Evolutionary conservation across 352 stramenopile genomes (phyloP), one percentile per base, ranked within the genome.

Genomic region (Globisporangium alternatum): DNA sequence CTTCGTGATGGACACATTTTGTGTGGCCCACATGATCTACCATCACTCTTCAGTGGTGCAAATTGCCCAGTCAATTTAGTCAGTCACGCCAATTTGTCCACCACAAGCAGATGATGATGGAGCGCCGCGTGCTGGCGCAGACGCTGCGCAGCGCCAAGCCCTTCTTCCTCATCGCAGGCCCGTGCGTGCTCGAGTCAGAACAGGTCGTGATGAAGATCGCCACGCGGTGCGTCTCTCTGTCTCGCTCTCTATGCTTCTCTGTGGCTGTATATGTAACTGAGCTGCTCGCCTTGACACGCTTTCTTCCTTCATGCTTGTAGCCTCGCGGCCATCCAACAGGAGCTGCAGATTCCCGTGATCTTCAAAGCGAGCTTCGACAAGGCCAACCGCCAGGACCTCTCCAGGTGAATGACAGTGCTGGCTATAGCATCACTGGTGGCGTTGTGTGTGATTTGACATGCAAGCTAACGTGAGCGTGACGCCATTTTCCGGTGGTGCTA

Each of bases 291-390:
- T 33, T 54, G 15, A 48, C 33, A n/a, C 43, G 56, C 4, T 12
- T 5, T 60, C 7, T 21, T 6, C n/a, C n/a, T 21, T 15, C 25
- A 15, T 45, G 12, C 25, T 47, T 64, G n/a, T 47, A 95, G 84
- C 1, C 76, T 95, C 33, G 73, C 69, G 13, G 47, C 62, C 13
- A 67, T 95, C 33, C 77, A 86, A 54, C 66, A 76, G 43, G 58
- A 81, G 19, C 66, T 93, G 35, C 49, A 83, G 41, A 91, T 95
- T 60, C 85, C 85, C 8, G 80, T 94, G 31, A 71, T 97, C 60
- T 97, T 96, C 74, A 97, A 97, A 62, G 86, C 85, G 0, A 96
- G 87, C 61, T 97, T 94, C 59, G 89, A 96, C 76, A 97, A 97
- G 56, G 88, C 89, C 31, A 96, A 97, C 60, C 84, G 89, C 12